phyloP scores from a whole-genome alignment of 2,329 filamentous ascomycete genomes.

The Sclerotinia trifoliorum region DNA sequence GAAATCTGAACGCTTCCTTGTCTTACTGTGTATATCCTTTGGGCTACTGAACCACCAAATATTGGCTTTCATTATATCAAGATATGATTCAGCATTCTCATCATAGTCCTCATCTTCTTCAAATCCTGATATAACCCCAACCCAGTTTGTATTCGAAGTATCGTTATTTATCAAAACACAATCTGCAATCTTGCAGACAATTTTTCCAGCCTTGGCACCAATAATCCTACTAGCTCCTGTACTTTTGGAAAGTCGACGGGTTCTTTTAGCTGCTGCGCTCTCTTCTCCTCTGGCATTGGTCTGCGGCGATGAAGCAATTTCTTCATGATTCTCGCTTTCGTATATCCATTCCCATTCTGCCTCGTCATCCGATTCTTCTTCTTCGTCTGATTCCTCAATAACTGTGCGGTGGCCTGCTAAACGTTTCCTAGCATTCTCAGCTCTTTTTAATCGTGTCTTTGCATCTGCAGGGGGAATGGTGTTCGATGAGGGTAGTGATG shows the following conservation, averaged over 20 bases:
- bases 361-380: slow-evolving; percentile 67
- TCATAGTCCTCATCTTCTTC: slow-evolving; percentile 72
- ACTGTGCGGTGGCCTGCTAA: slow-evolving; percentile 26
- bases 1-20: slow-evolving; percentile 78
- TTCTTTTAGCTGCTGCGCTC: slow-evolving; percentile 27
- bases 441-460: slow-evolving; percentile 33
- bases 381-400: slow-evolving; percentile 83
- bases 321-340: slow-evolving; percentile 20
- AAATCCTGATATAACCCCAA: slow-evolving; percentile 84
- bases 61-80: slow-evolving; percentile 20
- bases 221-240: slow-evolving; percentile 56
- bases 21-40: slow-evolving; percentile 80
- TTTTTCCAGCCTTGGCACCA: slow-evolving; percentile 74
- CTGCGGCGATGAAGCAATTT: background rate
- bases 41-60: slow-evolving; percentile 95
- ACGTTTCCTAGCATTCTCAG: slow-evolving; percentile 46
- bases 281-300: slow-evolving; percentile 11
- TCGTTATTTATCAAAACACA: slow-evolving; percentile 84
- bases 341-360: slow-evolving; percentile 77
- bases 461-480: slow-evolving; percentile 25
- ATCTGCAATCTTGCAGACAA: slow-evolving; percentile 80
- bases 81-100: slow-evolving; percentile 51
- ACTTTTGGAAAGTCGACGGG: slow-evolving; percentile 29
- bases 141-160: slow-evolving; percentile 84
- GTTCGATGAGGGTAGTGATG: slow-evolving; percentile 27